Percentiles rank a stretch among this genome's conserved stretches.
phyloP scores from a whole-genome alignment of 2,329 filamentous ascomycete species.

The Penicillium occitanis region DNA sequence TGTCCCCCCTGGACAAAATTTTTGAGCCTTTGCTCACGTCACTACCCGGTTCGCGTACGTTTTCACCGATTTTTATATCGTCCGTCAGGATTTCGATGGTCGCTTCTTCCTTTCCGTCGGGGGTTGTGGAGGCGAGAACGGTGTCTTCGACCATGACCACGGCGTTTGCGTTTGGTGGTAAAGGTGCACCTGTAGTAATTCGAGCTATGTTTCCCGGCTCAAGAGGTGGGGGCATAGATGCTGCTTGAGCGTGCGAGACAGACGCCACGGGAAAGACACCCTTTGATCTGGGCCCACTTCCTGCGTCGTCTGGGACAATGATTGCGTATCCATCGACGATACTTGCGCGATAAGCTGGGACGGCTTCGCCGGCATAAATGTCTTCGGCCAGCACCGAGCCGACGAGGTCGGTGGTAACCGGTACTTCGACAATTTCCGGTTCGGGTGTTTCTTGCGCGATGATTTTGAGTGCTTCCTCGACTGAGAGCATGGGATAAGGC shows the following conservation, averaged over 20 bases:
- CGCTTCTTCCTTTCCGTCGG: slow-evolving; percentile 79
- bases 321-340: slow-evolving; percentile 97
- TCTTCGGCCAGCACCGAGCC: slow-evolving; percentile 81
- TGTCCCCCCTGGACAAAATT: slow-evolving; percentile 74
- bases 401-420: slow-evolving; percentile 66
- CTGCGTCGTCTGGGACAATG: slow-evolving; percentile 54
- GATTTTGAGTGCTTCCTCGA: slow-evolving; percentile 72
- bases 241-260: slow-evolving; percentile 79
- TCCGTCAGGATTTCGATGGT: slow-evolving; percentile 83
- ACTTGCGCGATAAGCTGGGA: slow-evolving; percentile 91
- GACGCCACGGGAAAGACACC: slow-evolving; percentile 83
- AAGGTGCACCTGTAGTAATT: slow-evolving; percentile 90
- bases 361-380: slow-evolving; percentile 74
- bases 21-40: slow-evolving; percentile 70
- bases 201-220: slow-evolving; percentile 75
- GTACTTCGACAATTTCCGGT: slow-evolving; percentile 56
- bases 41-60: slow-evolving; percentile 86
- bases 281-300: slow-evolving; percentile 61
- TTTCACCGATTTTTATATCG: slow-evolving; percentile 74
- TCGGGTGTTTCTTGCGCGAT: slow-evolving; percentile 72
- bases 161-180: slow-evolving; percentile 83
- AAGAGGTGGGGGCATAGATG: slow-evolving; percentile 61
- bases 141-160: slow-evolving; percentile 99
- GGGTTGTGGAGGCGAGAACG: slow-evolving; percentile 68
- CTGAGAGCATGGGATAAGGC: slow-evolving; percentile 87